A percentile compares a stretch with the other conserved stretches of the same genome.
Conservation (phyloP, 306 rosid genomes). For the Malus sylvestris region DNA sequence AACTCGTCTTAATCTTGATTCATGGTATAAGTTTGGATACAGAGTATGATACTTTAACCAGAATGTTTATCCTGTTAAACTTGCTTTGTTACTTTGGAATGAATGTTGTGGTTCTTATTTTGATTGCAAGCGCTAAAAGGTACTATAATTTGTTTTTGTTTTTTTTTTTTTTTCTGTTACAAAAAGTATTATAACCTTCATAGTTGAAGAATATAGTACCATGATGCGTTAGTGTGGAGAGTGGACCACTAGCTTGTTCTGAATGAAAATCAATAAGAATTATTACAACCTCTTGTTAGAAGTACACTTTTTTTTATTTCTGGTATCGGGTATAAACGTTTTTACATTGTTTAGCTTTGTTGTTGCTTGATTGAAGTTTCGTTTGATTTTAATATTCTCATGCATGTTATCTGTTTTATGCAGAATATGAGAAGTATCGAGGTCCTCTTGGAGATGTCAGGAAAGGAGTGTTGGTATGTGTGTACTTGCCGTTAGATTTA, state of each 20-base stretch:
- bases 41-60: not conserved
- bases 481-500: constrained; percentile 14
- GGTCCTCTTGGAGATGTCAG: constrained; percentile 96
- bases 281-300: not conserved
- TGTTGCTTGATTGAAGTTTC: not conserved
- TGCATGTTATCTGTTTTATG: constrained; percentile 12
- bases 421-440: constrained; percentile 80
- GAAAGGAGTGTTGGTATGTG: constrained; percentile 92
- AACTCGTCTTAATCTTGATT: not conserved
- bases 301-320: not conserved
- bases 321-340: not conserved
- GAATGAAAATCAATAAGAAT: not conserved
- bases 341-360: not conserved
- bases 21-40: not conserved
- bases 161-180: too few species aligned
- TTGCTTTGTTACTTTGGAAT: not conserved
- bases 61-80: not conserved
- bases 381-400: not conserved
- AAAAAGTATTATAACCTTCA: not conserved
- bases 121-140: not conserved
- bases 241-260: not conserved
- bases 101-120: not conserved
- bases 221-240: not conserved
- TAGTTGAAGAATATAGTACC: not conserved
- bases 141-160: not conserved